These are phyloP conservation scores for Vicia villosa DNA, from an alignment of 306 rosid genomes.

Conservation along the genomic window DNA sequence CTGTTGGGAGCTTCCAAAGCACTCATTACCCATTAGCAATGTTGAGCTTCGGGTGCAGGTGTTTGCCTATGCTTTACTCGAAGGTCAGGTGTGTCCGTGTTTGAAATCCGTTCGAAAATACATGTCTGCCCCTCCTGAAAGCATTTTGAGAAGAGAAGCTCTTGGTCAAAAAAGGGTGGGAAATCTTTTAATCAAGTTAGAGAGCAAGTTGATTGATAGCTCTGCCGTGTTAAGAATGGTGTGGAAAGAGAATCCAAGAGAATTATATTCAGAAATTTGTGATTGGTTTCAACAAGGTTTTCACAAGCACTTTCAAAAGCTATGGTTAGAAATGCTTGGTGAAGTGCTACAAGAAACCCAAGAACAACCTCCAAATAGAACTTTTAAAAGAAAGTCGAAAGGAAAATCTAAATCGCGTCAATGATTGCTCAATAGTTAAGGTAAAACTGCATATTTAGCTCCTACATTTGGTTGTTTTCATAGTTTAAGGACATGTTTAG, in stretches of 20 bases:
- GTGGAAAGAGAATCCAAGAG: constrained; percentile 79
- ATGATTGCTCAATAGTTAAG: constrained; percentile 25
- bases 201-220: constrained; percentile 48
- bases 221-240: constrained; percentile 57
- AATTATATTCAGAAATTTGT: constrained; percentile 61
- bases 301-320: constrained; percentile 46
- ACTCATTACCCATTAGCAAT: constrained; percentile 48
- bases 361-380: constrained; percentile 36
- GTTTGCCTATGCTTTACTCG: constrained; percentile 80
- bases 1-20: constrained; percentile 80
- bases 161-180: constrained; percentile 77
- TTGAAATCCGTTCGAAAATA: constrained; percentile 53
- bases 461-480: constrained; percentile 9
- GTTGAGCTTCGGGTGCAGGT: constrained; percentile 47
- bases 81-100: constrained; percentile 87
- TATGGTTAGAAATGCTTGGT: constrained; percentile 71
- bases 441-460: not conserved
- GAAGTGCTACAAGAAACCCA: constrained; percentile 57
- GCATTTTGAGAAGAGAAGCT: constrained; percentile 77
- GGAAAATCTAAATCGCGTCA: constrained; percentile 31
- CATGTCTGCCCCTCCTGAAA: constrained; percentile 75
- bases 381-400: constrained; percentile 37
- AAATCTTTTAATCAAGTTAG: constrained; percentile 62
- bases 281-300: constrained; percentile 82
- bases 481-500: not conserved